Percentiles rank a stretch among this genome's conserved stretches.
Conservation (phyloP, 2,329 filamentous ascomycete genomes). For the Dothistroma pini region DNA sequence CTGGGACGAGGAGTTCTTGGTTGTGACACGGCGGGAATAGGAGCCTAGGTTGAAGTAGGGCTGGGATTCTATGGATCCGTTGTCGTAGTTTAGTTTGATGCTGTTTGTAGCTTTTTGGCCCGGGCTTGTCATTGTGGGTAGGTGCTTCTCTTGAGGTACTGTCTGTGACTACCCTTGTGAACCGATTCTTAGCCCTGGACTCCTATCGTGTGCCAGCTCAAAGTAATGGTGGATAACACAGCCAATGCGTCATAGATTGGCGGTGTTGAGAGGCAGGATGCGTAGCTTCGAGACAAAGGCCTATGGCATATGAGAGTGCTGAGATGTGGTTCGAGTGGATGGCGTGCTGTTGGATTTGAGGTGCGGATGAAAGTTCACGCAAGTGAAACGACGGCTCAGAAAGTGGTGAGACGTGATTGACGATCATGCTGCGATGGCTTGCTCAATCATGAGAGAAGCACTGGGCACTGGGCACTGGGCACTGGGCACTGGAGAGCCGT, state of each 20-base stretch:
- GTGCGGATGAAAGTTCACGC: background rate
- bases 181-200: no score
- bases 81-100: constrained; percentile 2
- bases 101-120: background rate
- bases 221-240: no score
- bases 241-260: no score
- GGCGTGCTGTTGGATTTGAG: background rate
- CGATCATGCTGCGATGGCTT: background rate
- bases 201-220: no score
- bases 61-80: constrained; percentile 2
- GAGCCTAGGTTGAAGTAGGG: constrained; percentile 55
- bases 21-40: constrained; percentile 55
- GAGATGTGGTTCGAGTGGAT: background rate
- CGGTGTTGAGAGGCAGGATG: no score
- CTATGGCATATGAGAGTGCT: background rate
- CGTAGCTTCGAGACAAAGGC: background rate
- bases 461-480: no score
- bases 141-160: background rate
- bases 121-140: background rate
- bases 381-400: background rate
- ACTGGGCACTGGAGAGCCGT: no score
- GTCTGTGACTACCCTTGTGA: background rate
- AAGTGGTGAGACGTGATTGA: background rate
- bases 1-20: constrained; percentile 51
- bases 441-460: background rate